phyloP scores from a whole-genome alignment of 768 basidiomycete genomes.

The Epithele typhae region DNA sequence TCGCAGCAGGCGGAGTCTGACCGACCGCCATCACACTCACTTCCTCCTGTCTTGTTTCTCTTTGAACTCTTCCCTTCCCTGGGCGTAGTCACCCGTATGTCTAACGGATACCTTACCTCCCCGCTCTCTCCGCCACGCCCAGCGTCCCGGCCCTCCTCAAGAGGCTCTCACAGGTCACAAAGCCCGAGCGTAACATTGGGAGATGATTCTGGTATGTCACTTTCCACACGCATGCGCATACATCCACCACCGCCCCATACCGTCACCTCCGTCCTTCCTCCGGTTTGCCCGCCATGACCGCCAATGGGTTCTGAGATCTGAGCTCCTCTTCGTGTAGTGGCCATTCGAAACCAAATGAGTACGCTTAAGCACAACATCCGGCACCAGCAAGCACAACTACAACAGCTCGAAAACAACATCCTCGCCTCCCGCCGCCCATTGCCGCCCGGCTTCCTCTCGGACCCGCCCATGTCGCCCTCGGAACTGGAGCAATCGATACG shows the following conservation, averaged over 20 bases:
- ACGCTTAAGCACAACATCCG: slow-evolving; percentile 78
- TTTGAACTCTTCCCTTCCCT: background rate
- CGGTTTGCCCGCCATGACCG: slow-evolving; percentile 13
- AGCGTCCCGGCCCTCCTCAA: slow-evolving; percentile 45
- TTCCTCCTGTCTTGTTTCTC: slow-evolving; percentile 1
- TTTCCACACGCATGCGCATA: background rate
- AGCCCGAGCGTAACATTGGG: slow-evolving; percentile 47
- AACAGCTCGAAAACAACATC: slow-evolving; percentile 63
- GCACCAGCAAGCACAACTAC: slow-evolving; percentile 78
- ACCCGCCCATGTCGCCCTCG: slow-evolving; percentile 36
- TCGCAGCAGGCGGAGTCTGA: too few species aligned
- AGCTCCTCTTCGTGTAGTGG: slow-evolving; percentile 39
- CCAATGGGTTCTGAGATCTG: background rate
- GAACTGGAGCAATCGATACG: slow-evolving; percentile 31
- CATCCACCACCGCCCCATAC: background rate
- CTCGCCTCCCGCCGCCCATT: slow-evolving; percentile 64
- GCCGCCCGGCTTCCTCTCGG: slow-evolving; percentile 34
- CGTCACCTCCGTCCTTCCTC: background rate
- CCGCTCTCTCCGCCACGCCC: slow-evolving; percentile 33
- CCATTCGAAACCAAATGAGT: slow-evolving; percentile 75
- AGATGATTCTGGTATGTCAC: slow-evolving; percentile 62
- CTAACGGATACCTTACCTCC: slow-evolving; percentile 22
- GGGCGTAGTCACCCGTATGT: slow-evolving; percentile 15
- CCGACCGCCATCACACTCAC: background rate
- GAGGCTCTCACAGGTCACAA: slow-evolving; percentile 42